Conservation (phyloP, 2,329 filamentous ascomycete species). For the Volutella citrinella region DNA sequence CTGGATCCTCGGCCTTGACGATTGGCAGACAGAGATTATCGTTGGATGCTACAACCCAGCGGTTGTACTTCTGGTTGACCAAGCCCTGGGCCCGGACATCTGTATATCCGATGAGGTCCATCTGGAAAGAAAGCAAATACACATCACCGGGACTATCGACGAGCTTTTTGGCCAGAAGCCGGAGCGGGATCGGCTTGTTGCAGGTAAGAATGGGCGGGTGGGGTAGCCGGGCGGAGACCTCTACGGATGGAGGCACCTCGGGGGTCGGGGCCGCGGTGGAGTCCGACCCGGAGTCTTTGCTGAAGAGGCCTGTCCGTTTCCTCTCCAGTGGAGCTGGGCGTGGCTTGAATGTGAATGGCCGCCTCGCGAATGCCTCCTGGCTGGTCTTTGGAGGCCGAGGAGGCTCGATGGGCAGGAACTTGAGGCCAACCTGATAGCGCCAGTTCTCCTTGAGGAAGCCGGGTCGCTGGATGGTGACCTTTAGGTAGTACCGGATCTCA, state of each 20-base stretch:
- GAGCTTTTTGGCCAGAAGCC: constrained; percentile 75
- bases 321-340: constrained; percentile 35
- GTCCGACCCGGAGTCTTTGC: constrained; percentile 28
- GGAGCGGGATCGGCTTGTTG: constrained; percentile 78
- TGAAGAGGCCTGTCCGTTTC: constrained; percentile 61
- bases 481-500: constrained; percentile 91
- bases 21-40: constrained; percentile 71
- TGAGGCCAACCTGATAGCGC: constrained; percentile 66
- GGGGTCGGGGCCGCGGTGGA: constrained; percentile 28
- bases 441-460: constrained; percentile 90
- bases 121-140: constrained; percentile 74
- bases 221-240: constrained; percentile 75
- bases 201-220: constrained; percentile 87
- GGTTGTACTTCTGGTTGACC: constrained; percentile 63
- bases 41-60: constrained; percentile 72
- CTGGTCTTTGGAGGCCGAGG: constrained; percentile 65
- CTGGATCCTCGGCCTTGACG: constrained; percentile 52
- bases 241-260: constrained; percentile 60
- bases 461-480: constrained; percentile 89
- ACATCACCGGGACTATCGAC: constrained; percentile 66
- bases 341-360: constrained; percentile 58
- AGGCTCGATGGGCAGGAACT: constrained; percentile 89
- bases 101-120: constrained; percentile 78
- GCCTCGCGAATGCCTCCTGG: constrained; percentile 81
- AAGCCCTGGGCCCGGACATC: constrained; percentile 76